Base-by-base conservation (phyloP, 2,329 filamentous ascomycete species). In the Fusarium coicis region DNA sequence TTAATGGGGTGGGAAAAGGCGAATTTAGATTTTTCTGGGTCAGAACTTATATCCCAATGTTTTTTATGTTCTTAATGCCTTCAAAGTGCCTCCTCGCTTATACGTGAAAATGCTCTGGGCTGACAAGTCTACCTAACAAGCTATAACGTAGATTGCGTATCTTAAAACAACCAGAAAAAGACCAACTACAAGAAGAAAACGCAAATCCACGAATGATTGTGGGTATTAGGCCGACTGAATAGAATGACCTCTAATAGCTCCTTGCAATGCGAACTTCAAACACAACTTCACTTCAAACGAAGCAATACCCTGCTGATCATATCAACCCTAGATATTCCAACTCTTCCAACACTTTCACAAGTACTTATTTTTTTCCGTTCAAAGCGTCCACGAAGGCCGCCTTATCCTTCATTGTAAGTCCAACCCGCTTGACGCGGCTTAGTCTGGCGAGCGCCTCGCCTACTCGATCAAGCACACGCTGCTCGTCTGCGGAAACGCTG, bases 381-480 rank as follows among this genome's bases (percentile, higher is more conserved):
- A 87, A 96, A 36, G 91, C 91, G 61, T 91, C 87, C 34, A 97
- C 87, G 82, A 99, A 99, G 10, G 91, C 89, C 30, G 87, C 85
- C 86, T 99, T 99, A 69, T 98, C 94, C 76, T 88, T 85, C 62
- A 97, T 87, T 0, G 94, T 95, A 74, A 99, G 81, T 0, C 93
- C 95, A 2, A 99, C 94, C 63, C 96, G 88, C 85, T 97, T 97
- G 43, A 96, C 95, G 68, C 96, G 87, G 4, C 95, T 94, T 59
- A 99, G 82, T 59, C 96, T 85, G n/a, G 96, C 95, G 63, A 99
- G 85, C 16, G 95, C 91, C 76, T 98, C 96, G 2, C 90, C 94
- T 21, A 99, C 89, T 40, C 89, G 88, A 78, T 97, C 93, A 47
- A 98, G 83, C 18, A 96, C 85, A 43, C 86, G 87, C 79, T 90